Percentiles rank a stretch among this genome's conserved stretches.
These are phyloP conservation scores for Pseudocercospora pini-densiflorae DNA, from an alignment of 2,329 filamentous ascomycete species.

Conservation along the genomic window DNA sequence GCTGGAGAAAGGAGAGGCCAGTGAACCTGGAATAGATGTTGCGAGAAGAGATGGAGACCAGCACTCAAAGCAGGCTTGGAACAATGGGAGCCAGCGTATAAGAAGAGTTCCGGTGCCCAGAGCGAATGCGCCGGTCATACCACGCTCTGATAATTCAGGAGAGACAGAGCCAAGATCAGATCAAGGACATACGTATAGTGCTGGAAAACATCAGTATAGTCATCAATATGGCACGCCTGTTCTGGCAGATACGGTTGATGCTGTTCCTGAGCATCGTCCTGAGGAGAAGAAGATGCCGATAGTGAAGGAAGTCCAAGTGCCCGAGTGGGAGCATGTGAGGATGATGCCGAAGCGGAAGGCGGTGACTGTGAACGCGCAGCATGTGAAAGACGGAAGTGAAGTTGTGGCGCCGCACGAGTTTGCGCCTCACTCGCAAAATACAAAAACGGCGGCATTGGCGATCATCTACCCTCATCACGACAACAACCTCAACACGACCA, in stretches of 20 bases:
- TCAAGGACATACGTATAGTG: not conserved
- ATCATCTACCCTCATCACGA: conserved; percentile 4
- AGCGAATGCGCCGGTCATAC: not conserved
- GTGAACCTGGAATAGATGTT: not conserved
- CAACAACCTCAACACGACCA: not conserved
- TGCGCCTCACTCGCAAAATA: not conserved
- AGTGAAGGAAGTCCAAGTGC: conserved; percentile 26
- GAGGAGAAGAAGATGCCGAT: conserved; percentile 6
- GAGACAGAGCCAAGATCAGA: not conserved
- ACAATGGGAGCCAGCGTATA: not conserved
- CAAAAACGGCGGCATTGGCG: conserved; percentile 2
- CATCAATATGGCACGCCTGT: not conserved
- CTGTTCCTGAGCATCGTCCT: not conserved
- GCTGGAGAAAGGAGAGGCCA: not conserved
- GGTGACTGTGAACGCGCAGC: not conserved
- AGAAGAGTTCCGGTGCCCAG: conserved; percentile 4
- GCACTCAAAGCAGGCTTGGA: not conserved
- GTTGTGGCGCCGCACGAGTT: not conserved
- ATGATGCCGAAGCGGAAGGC: conserved; percentile 8
- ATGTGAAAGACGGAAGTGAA: conserved; percentile 5
- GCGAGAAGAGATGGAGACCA: not conserved
- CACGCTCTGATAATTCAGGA: not conserved
- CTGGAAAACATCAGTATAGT: not conserved
- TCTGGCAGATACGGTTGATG: not conserved
- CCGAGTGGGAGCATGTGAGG: conserved; percentile 31